These are phyloP conservation scores for Botrytis hyacinthi DNA, from an alignment of 2,329 filamentous ascomycete genomes.

Conservation along the genomic window DNA sequence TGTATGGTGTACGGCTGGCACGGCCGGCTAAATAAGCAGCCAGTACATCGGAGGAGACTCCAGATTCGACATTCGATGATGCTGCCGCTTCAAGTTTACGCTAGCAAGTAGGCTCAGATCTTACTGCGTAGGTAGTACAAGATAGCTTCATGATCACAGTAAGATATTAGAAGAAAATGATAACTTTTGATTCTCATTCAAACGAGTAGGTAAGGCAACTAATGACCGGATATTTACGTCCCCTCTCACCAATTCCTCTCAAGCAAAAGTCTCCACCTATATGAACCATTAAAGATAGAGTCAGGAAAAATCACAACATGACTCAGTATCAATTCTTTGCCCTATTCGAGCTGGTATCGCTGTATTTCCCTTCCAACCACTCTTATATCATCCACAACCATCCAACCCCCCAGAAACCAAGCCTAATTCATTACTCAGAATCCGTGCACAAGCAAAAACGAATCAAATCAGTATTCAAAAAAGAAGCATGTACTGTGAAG, in stretches of 20 bases:
- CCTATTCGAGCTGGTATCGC: neutral
- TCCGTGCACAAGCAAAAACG: neutral
- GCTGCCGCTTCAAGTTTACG: neutral
- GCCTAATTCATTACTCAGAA: neutral
- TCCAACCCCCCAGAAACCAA: neutral
- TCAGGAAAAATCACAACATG: neutral
- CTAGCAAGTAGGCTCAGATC: neutral
- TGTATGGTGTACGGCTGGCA: neutral
- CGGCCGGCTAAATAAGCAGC: neutral
- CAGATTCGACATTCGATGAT: neutral
- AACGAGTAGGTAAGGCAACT: neutral
- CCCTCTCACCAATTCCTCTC: neutral
- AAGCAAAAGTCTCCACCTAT: neutral
- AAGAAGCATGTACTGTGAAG: conserved; percentile 14
- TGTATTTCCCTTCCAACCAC: neutral
- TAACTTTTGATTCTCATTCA: conserved; percentile 11
- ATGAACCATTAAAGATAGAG: neutral
- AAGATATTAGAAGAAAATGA: neutral
- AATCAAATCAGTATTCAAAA: neutral
- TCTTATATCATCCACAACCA: neutral
- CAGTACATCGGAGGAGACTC: neutral
- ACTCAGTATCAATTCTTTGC: neutral
- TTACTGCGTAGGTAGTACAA: neutral
- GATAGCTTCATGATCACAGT: neutral
- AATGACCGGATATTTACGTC: neutral